phyloP scores from a whole-genome alignment of 257 asterid species.

The Agastache rugosa region DNA sequence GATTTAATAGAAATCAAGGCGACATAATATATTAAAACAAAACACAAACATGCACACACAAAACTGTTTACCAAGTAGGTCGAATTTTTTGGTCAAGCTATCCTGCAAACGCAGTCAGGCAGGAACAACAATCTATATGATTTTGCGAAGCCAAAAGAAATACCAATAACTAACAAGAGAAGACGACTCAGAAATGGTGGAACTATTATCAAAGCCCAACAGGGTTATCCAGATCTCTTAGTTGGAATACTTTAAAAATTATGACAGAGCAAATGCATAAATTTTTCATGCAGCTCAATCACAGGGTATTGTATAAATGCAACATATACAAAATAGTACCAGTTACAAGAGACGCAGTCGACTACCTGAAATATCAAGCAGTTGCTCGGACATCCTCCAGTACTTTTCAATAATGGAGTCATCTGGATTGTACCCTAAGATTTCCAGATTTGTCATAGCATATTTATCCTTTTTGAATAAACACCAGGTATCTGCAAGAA shows the following conservation, averaged over 20 bases:
- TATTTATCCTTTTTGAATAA: slow-evolving; percentile 72
- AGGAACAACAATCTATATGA: neutral
- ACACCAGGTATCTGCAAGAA: slow-evolving; percentile 86
- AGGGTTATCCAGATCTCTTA: slow-evolving; percentile 10
- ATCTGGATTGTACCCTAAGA: slow-evolving; percentile 72
- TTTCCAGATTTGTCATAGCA: slow-evolving; percentile 70
- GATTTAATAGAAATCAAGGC: slow-evolving; percentile 17
- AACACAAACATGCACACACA: neutral
- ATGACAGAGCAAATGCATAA: slow-evolving; percentile 16
- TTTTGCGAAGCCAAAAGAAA: slow-evolving; percentile 8
- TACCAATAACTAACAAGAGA: slow-evolving; percentile 14
- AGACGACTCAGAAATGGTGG: neutral
- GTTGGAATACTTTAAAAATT: neutral
- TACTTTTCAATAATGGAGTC: slow-evolving; percentile 62
- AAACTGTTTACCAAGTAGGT: slow-evolving; percentile 8
- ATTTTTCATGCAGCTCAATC: slow-evolving; percentile 19
- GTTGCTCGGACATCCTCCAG: slow-evolving; percentile 86
- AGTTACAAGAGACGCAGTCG: slow-evolving; percentile 34
- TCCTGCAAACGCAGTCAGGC: neutral
- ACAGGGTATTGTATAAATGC: slow-evolving; percentile 30
- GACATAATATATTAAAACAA: neutral
- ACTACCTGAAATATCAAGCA: slow-evolving; percentile 75
- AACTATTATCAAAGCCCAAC: slow-evolving; percentile 18
- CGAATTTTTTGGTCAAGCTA: slow-evolving; percentile 24
- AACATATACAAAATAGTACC: slow-evolving; percentile 7